These are phyloP conservation scores for Euphrasia arctica DNA, from an alignment of 305 asterid species.

Conservation along the genomic window DNA sequence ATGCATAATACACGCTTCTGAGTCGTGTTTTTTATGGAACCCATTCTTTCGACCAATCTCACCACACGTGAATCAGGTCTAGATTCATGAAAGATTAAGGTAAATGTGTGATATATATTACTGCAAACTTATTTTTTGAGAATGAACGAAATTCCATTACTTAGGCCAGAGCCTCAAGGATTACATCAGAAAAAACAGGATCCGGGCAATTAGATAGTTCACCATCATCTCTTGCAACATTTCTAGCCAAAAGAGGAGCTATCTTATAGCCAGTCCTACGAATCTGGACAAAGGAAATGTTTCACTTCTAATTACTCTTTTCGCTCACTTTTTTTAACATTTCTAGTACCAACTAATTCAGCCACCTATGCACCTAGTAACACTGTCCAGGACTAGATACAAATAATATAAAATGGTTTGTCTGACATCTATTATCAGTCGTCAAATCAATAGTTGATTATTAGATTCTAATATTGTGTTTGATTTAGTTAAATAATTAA, in stretches of 20 bases:
- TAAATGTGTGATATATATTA: conserved; percentile 18
- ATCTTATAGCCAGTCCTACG: too few species aligned
- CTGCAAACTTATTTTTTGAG: neutral
- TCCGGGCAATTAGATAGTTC: too few species aligned
- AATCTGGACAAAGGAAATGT: too few species aligned
- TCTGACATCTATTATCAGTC: conserved; percentile 10
- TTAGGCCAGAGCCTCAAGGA: too few species aligned
- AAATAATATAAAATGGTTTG: conserved; percentile 11
- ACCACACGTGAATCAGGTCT: conserved; percentile 96
- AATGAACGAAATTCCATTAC: too few species aligned
- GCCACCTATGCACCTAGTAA: conserved; percentile 13
- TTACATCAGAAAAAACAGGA: too few species aligned
- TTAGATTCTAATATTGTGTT: conserved; percentile 1
- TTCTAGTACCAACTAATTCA: too few species aligned
- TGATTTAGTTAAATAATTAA: conserved; percentile 19
- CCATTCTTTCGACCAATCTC: conserved; percentile 90
- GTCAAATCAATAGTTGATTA: neutral
- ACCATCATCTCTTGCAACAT: too few species aligned
- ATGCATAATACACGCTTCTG: conserved; percentile 89
- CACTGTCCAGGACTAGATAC: neutral
- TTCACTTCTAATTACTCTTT: too few species aligned
- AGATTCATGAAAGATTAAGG: conserved; percentile 27
- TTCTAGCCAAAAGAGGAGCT: too few species aligned
- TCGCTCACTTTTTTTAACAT: too few species aligned
- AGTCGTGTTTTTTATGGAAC: conserved; percentile 49